phyloP scores from a whole-genome alignment of 257 asterid species.

The Plectranthus barbatus region DNA sequence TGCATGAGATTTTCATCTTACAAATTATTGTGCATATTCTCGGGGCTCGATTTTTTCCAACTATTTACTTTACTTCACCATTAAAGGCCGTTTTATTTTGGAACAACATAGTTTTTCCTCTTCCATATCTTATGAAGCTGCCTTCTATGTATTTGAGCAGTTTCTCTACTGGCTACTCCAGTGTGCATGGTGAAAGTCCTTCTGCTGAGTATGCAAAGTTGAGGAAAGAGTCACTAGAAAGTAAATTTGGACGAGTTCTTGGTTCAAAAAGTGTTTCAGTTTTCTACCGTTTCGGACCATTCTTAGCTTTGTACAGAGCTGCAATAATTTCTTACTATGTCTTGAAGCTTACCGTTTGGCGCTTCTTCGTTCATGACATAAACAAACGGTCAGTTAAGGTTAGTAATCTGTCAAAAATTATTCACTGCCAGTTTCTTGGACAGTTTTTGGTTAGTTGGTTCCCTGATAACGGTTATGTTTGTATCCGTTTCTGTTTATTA shows the following conservation, averaged over 20 bases:
- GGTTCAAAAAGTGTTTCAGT: conserved; percentile 55
- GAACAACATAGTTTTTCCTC: not conserved
- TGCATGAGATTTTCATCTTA: not conserved
- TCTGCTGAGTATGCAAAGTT: conserved; percentile 90
- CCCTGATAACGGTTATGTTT: not conserved
- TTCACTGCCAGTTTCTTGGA: not conserved
- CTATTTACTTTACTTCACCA: not conserved
- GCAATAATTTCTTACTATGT: conserved; percentile 76
- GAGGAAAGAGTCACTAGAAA: conserved; percentile 86
- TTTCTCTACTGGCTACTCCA: conserved; percentile 65
- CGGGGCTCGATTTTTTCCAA: no score
- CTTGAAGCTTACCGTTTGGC: conserved; percentile 72
- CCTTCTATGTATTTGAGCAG: conserved; percentile 38
- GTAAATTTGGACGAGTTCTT: conserved; percentile 64
- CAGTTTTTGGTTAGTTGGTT: not conserved
- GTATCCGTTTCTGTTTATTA: not conserved
- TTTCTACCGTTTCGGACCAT: conserved; percentile 74
- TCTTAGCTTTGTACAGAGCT: conserved; percentile 86
- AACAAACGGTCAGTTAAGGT: conserved; percentile 76
- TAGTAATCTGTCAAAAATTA: conserved; percentile 6
- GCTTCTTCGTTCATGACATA: conserved; percentile 65
- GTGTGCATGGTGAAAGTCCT: conserved; percentile 92
- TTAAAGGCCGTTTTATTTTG: not conserved
- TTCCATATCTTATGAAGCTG: not conserved
- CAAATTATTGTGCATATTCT: not conserved